phyloP scores from a whole-genome alignment of 2,329 filamentous ascomycete species.

The Neofusicoccum laricinum region DNA sequence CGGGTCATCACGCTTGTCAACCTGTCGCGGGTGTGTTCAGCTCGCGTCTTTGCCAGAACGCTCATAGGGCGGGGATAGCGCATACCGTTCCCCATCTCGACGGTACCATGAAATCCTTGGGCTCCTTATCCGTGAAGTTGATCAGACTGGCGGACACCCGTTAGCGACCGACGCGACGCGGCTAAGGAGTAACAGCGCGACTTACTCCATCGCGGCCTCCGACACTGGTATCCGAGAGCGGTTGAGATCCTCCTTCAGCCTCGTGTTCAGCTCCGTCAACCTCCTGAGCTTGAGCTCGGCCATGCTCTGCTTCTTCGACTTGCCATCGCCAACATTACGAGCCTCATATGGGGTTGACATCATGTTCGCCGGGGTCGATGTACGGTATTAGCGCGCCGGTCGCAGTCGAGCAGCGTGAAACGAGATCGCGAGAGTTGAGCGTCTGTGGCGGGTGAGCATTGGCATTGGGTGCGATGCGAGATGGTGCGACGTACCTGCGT shows the following conservation, averaged over 20 bases:
- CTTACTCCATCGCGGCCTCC: slow-evolving; percentile 68
- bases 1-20: slow-evolving; percentile 95
- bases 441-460: slow-evolving; percentile 14
- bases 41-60: not conserved
- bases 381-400: slow-evolving; percentile 9
- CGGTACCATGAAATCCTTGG: slow-evolving; percentile 98
- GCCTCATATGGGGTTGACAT: slow-evolving; percentile 66
- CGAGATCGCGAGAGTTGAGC: slow-evolving; percentile 5
- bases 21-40: slow-evolving; percentile 44
- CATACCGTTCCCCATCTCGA: slow-evolving; percentile 85
- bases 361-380: slow-evolving; percentile 26
- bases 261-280: slow-evolving; percentile 93
- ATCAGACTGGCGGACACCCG: slow-evolving; percentile 68
- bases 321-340: slow-evolving; percentile 62
- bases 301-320: slow-evolving; percentile 99
- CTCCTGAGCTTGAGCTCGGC: slow-evolving; percentile 95
- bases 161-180: not conserved
- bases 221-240: slow-evolving; percentile 93
- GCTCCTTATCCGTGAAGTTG: slow-evolving; percentile 90
- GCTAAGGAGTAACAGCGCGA: not conserved
- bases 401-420: slow-evolving; percentile 8
- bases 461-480: slow-evolving; percentile 12
- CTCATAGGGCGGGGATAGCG: slow-evolving; percentile 20
- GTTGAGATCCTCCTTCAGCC: slow-evolving; percentile 92
- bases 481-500: slow-evolving; percentile 18